Base-by-base conservation (phyloP, 139 green algal species). In the Chlamydomonas sphaeroides region DNA sequence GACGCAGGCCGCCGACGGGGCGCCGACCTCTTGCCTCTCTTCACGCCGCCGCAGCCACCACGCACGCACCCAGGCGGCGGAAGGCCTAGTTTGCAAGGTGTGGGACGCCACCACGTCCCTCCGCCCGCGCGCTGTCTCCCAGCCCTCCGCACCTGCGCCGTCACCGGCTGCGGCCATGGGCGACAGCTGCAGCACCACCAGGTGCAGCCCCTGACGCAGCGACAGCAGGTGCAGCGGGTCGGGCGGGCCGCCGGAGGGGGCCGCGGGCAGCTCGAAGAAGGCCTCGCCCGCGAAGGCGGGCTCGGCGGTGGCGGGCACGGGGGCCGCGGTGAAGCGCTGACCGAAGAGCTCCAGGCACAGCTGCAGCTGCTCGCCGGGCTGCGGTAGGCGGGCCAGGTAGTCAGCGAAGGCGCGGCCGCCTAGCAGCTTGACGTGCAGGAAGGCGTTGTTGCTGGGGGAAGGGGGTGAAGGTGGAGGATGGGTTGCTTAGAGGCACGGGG, bases 311-410 rank as follows among this genome's bases (percentile, higher is more conserved):
- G 82, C 82, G 18, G 82, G 18, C n/a, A 83, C 72, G 17, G 68
- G 69, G 38, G 38, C n/a, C 3, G 33, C 38, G 11, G 65, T 69
- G 38, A 88, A 71, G 39, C 86, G 66, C 45, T 90, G 86, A 30
- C 86, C 86, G 61, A 88, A 84, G 20, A 90, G 81, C 86, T 90
- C 86, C 38, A 86, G 39, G 56, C 49, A 80, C 11, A 87, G 71
- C 41, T 79, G 80, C 80, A 85, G 80, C 38, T 56, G 63, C 45
- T 83, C 53, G 32, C 20, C 39, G 26, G 45, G 32, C n/a, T 10
- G 3, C 8, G 82, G 51, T 21, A 39, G 32, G 11, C 82, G 82
- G 15, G 68, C 72, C 8, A 66, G 11, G 69, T 69, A 87, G 65
- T 83, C 82, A 5, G 69, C 51, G 33, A 87, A 78, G 30, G 82